Evolutionary conservation across 1,139 yeast species (phyloP), one percentile per base, ranked within the genome.

Genomic region (Diutina rugosa): DNA sequence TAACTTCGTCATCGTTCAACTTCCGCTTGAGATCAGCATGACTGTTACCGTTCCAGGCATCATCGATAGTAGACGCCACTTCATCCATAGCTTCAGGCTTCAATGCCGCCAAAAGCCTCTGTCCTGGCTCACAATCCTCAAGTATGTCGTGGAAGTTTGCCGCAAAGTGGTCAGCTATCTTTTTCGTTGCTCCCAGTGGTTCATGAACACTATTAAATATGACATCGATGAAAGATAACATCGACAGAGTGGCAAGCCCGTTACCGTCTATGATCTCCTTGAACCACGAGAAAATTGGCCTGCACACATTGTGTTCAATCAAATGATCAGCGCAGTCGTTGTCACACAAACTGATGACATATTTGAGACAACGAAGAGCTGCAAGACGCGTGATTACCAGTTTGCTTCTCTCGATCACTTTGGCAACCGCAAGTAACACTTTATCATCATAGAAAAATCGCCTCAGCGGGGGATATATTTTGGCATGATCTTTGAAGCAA

Each of bases 231-330:
- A 91, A 73, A 63, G 87, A 93, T 56, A 90, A 73, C 61, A 95
- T 80, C 3, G 95, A 78, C 0, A 97, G 89, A 64, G 83, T 87
- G 2, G 88, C 78, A 59, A 91, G 72, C 64, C 84, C 87, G 64
- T 86, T 83, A 53, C 72, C 70, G 47, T 75, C 70, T 26, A 78
- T 74, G 21, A 81, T 78, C n/a, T 72, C 76, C 26, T 71, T 70
- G 59, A 88, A 74, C 57, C 82, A 72, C 0, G 67, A 67, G 60
- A 87, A 77, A 47, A 84, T 74, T 49, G 77, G 72, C 10, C 72
- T 74, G 57, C 86, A 72, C 2, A 87, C 68, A 57, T 81, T 75
- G 57, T 80, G 71, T n/a, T 79, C 71, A 28, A 87, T 74, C 56
- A 90, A 74, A 61, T 81, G 78, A 46, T 80, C 69, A 30, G 79